Base-by-base conservation (phyloP, 2,329 filamentous ascomycete species). In the Phoma sp. region DNA sequence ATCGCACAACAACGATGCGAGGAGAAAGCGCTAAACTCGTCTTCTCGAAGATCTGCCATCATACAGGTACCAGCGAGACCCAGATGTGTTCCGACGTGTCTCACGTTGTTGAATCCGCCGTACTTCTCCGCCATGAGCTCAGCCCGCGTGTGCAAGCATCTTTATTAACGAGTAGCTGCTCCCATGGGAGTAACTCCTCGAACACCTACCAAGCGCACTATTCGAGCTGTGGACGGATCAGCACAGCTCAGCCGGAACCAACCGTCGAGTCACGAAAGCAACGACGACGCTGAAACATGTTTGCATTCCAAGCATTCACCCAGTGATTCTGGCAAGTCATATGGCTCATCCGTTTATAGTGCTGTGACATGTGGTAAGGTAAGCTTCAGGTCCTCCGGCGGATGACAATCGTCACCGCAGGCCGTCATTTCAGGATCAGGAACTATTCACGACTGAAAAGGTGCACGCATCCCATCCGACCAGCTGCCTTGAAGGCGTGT, bases 351-450 rank as follows among this genome's bases (percentile, higher is more conserved):
- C 52, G 51, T 54, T 63, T 62, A 58, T 47, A 54, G 60, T 52
- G 49, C 54, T 57, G 61, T 62, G 64, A 71, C 70, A 73, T 65
- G 69, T 74, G 70, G 66, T 66, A 54, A 67, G 63, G 65, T 67
- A 67, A 65, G 65, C 62, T 51, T 41, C 54, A 50, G 18, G 47
- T 53, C 52, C 57, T 47, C 51, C 55, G 61, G 57, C 58, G 59
- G 53, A 50, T 42, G 39, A 42, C 33, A 47, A 33, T 44, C 52
- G 32, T 51, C 41, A 51, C 50, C 43, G 22, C 44, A 39, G 27
- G 43, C 43, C 27, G 46, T 38, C 11, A 14, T 10, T n/a, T 23
- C 25, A 23, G 32, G 25, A 11, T 41, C 35, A 50, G 29, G 14
- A 38, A 13, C n/a, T 9, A 22, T 25, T 25, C 18, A 23, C 36